Conservation (phyloP, 2,329 filamentous ascomycete species). For the Graphiopsis chlorocephala region DNA sequence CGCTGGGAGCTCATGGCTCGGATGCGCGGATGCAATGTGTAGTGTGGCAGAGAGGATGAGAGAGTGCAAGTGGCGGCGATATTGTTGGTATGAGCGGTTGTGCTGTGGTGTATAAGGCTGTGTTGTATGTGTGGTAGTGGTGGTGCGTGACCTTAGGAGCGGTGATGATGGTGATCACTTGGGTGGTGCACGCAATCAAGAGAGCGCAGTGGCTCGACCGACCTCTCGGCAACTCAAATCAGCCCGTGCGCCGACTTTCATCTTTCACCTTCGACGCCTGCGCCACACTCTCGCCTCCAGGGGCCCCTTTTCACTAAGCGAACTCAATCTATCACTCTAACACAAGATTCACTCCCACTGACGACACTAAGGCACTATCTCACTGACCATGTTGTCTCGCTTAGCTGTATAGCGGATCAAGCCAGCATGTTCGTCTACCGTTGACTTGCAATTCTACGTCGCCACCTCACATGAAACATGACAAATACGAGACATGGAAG, state of each 20-base stretch:
- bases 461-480: not conserved
- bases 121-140: not conserved
- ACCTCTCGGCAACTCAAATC: not conserved
- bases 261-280: not conserved
- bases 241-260: not conserved
- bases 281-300: not conserved
- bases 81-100: not conserved
- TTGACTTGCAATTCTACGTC: not conserved
- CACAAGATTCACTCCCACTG: not conserved
- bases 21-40: not conserved
- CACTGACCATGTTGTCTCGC: not conserved
- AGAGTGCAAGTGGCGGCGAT: not conserved
- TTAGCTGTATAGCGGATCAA: not conserved
- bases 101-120: not conserved
- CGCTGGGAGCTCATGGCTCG: constrained; percentile 17
- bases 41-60: not conserved
- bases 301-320: not conserved
- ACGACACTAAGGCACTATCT: not conserved
- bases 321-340: constrained; percentile 1
- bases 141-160: not conserved
- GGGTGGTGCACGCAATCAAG: not conserved
- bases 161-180: not conserved
- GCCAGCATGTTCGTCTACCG: not conserved
- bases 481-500: not conserved
- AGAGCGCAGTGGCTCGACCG: not conserved